Evolutionary conservation across 495 filamentous ascomycete genomes (phyloP), one percentile per base, ranked within the genome.

Genomic region (Ramalina intermedia): DNA sequence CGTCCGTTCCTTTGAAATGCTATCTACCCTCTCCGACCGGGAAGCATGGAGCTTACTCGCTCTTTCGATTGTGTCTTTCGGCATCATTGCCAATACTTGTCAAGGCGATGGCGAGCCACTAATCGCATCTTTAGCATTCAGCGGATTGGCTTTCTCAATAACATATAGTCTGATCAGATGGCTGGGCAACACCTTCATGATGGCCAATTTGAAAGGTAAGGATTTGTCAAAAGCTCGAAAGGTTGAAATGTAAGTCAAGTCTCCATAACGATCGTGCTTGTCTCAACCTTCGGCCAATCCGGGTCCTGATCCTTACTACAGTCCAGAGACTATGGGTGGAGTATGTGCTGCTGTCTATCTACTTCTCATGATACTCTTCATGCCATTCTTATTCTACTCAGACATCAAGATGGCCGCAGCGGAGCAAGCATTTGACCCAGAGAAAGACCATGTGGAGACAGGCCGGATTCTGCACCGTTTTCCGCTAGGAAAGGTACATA

Each of bases 311-410:
- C 11, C 11, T 16, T 43, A n/a, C 39, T 36, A 33, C 55, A 86
- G 82, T 55, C 91, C 91, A 13, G 91, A 99, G 66, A 87, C 86
- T 26, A 96, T 99, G 93, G 91, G 91, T n/a, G 87, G 82, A 17
- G 78, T 96, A 40, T 94, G 86, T 62, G 91, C 93, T 2, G 78
- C 91, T 29, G 85, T 96, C 1, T 96, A 96, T 66, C 69, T 99
- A 26, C 68, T 96, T 21, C 72, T 75, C 5, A 75, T 95, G 27
- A 93, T 96, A 46, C 62, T 85, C 27, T 96, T 99, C 61, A 86
- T 96, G 47, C 91, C 91, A 0, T 96, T 96, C 64, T 81, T 87
- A 2, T 96, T 99, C 65, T 96, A 94, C 68, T 90, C 94, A 64
- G 89, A 99, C 59, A 91, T 99, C 51, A 89, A 96, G 18, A 82